These are phyloP conservation scores for Metschnikowia colocasiae DNA, from an alignment of 805 yeast genomes.

Conservation along the genomic window DNA sequence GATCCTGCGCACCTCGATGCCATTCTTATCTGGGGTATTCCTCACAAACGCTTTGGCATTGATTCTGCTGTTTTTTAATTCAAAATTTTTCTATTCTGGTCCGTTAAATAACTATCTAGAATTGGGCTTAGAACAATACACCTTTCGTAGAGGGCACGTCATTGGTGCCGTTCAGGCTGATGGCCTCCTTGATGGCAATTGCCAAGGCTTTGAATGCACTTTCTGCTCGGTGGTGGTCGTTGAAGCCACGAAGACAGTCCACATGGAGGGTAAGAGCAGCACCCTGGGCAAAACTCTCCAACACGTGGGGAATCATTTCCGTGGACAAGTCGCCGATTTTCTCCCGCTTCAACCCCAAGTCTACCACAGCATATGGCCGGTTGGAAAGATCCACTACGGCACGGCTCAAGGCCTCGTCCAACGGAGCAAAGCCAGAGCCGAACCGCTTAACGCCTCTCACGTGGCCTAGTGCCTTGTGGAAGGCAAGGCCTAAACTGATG, in stretches of 20 bases:
- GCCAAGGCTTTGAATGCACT: slow-evolving; percentile 96
- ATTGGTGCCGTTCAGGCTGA: slow-evolving; percentile 73
- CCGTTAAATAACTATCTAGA: not conserved
- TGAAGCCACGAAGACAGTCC: slow-evolving; percentile 87
- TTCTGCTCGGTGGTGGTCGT: slow-evolving; percentile 96
- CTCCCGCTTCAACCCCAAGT: slow-evolving; percentile 86
- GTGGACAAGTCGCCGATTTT: slow-evolving; percentile 87
- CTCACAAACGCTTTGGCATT: no score
- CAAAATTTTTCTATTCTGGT: no score
- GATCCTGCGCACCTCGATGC: not conserved
- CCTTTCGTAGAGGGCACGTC: slow-evolving; percentile 98
- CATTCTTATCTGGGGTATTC: no score
- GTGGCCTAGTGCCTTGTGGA: slow-evolving; percentile 84
- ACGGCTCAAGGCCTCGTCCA: slow-evolving; percentile 92
- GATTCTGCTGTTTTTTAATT: no score
- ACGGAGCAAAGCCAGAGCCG: slow-evolving; percentile 90
- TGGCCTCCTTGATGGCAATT: slow-evolving; percentile 84
- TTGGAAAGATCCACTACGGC: slow-evolving; percentile 96
- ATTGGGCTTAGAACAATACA: slow-evolving; percentile 55
- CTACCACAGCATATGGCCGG: slow-evolving; percentile 88
- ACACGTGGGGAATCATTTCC: slow-evolving; percentile 97
- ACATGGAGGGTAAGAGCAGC: slow-evolving; percentile 91
- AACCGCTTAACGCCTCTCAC: slow-evolving; percentile 89
- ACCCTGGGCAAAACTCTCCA: slow-evolving; percentile 90
- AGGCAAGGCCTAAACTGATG: slow-evolving; percentile 85